A percentile compares a stretch with the other conserved stretches of the same genome.
Evolutionary conservation across 176 grass and related monocot species (phyloP).

Genomic region (Thinopyrum elongatum): DNA sequence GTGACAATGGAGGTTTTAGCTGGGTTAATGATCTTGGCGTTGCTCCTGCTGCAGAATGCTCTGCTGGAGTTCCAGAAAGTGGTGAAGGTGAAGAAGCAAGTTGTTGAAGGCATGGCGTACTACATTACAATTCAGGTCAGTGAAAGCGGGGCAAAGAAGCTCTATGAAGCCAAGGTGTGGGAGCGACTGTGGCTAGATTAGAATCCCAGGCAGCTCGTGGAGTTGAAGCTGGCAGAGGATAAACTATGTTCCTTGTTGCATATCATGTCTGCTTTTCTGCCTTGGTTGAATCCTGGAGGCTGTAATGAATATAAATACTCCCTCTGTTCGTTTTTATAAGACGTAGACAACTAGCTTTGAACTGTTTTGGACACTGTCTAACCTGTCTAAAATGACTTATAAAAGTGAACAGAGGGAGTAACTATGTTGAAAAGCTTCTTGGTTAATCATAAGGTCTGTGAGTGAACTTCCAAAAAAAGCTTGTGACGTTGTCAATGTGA

Average conservation of each 20-base stretch:
- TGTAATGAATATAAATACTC: too few species aligned
- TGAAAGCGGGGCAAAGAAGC: constrained; percentile 38
- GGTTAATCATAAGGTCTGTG: too few species aligned
- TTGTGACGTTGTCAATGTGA: too few species aligned
- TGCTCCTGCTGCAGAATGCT: constrained; percentile 37
- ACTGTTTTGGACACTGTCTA: too few species aligned
- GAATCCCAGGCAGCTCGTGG: constrained; percentile 37
- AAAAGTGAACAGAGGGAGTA: too few species aligned
- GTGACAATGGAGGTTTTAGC: not conserved
- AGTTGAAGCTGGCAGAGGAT: constrained; percentile 48
- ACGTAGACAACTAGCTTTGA: too few species aligned
- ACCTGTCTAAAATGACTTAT: too few species aligned
- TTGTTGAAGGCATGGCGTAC: constrained; percentile 51
- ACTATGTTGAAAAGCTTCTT: too few species aligned
- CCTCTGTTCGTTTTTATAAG: too few species aligned
- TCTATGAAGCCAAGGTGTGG: constrained; percentile 69
- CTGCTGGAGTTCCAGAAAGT: constrained; percentile 42
- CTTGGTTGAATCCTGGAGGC: too few species aligned
- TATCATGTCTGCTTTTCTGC: not conserved
- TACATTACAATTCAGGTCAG: constrained; percentile 52
- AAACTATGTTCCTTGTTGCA: too few species aligned
- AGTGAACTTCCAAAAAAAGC: too few species aligned
- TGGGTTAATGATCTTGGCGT: not conserved
- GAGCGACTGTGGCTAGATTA: constrained; percentile 52
- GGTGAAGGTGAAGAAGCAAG: constrained; percentile 54